Base-by-base conservation (phyloP, 1,284 basidiomycete genomes). In the Tremellales sp. region DNA sequence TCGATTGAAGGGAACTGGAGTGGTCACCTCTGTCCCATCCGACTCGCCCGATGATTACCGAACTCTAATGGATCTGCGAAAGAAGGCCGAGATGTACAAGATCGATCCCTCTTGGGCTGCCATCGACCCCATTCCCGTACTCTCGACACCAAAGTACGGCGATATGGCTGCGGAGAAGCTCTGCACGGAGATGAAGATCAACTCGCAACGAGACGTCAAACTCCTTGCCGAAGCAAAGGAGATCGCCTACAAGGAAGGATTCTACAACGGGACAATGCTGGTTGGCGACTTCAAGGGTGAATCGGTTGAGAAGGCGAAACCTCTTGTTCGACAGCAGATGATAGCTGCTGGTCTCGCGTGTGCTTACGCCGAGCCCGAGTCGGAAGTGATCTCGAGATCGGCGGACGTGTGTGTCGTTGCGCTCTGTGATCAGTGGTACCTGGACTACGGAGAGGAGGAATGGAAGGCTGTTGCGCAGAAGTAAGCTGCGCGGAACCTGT, bases 371-470 rank as follows among this genome's bases (percentile, higher is more conserved):
- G 95, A 98, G 75, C 95, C 95, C 1, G 94, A 97, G 74, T 89
- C 87, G 47, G 73, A 88, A 66, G 86, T 97, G 65, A 83, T 93
- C 66, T 90, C 86, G 48, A 79, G 94, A 43, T 90, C 86, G 72
- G 83, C 80, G 19, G 94, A 98, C 66, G 94, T 97, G 74, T 98
- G 94, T 76, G 87, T 97, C 28, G 93, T 98, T 50, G 93, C 94
- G 5, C 77, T 98, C 55, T 94, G 92, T 81, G 95, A 99, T 70
- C 95, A 99, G 74, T 99, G 94, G 93, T 98, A 98, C 75, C 76
- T 98, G 69, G 92, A 98, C 75, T 99, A 98, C 66, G 95, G 94
- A 61, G 93, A 97, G 77, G 70, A 82, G 3, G 71, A 73, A 32
- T 99, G 95, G 95, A 87, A 85, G 72, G 81, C 79, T 14, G 79